Evolutionary conservation across 352 stramenopile genomes (phyloP).

Genomic region (Halophytophthora batemanensis): DNA sequence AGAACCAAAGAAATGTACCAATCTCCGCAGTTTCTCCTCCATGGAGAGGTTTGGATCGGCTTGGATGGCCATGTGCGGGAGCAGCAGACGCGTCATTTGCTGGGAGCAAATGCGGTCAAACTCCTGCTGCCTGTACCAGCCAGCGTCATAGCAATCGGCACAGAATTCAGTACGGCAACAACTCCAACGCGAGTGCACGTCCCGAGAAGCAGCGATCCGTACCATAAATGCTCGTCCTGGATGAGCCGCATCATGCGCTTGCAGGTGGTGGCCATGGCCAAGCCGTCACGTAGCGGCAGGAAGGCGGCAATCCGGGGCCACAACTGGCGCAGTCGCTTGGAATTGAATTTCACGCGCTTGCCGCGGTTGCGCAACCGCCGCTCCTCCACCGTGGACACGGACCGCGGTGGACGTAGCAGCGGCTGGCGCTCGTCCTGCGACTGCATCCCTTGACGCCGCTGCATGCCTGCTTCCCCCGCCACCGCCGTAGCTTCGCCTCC

Average conservation of each 20-base stretch:
- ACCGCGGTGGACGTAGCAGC: conserved; percentile 11
- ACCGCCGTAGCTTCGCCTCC: conserved; percentile 3
- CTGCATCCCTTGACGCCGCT: background rate
- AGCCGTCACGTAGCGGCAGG: conserved; percentile 30
- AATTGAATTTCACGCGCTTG: conserved; percentile 57
- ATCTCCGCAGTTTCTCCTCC: conserved; percentile 36
- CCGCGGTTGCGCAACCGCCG: conserved; percentile 35
- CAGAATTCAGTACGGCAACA: background rate
- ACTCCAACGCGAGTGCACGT: background rate
- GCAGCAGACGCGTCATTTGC: conserved; percentile 30
- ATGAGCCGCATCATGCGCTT: conserved; percentile 37
- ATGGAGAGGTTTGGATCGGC: conserved; percentile 12
- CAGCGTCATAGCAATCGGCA: background rate
- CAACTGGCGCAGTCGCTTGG: conserved; percentile 48
- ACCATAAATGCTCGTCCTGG: conserved; percentile 45
- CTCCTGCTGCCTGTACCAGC: conserved; percentile 26
- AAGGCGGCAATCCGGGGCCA: conserved; percentile 40
- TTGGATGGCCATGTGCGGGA: conserved; percentile 21
- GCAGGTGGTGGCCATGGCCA: conserved; percentile 35
- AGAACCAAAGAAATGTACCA: conserved; percentile 20
- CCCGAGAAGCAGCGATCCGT: background rate
- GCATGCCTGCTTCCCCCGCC: conserved; percentile 10
- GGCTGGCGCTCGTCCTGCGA: conserved; percentile 11
- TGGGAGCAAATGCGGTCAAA: conserved; percentile 28
- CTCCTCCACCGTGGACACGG: conserved; percentile 31